Evolutionary conservation across 2,329 filamentous ascomycete species (phyloP), one percentile per base, ranked within the genome.

Genomic region (Sarocladium brachiariae): DNA sequence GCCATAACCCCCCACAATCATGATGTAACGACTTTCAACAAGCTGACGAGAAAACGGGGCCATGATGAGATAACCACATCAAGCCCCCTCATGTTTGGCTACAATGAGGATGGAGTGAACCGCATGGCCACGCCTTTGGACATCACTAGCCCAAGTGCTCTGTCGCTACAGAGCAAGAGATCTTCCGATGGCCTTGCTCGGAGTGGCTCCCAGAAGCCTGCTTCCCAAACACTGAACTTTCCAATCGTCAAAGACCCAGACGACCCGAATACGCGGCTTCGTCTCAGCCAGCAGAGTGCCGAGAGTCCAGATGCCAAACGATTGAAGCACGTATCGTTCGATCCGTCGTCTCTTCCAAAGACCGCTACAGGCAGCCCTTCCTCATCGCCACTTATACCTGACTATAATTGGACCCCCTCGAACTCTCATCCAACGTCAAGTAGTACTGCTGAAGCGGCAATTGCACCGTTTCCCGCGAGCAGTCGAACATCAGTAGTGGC

Each of bases 231-330:
- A 1, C 70, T 89, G 23, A 76, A 75, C 24, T 95, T 89, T 59
- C 78, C 85, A 1, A 78, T 90, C 11, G 87, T 92, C 19, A 95
- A 95, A 66, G 81, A 92, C 57, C 78, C 84, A 1, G 76, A 82
- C 57, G 81, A 88, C 57, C 76, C 80, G 4, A 74, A 73, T 52
- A 87, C 84, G 0, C 71, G 75, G 24, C 57, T 81, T 41, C 80
- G 83, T 39, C 70, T 89, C 25, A 89, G 85, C 59, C 87, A 92
- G 63, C 73, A 75, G 43, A 80, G 75, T 50, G 60, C 62, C 10
- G 50, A 51, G 5, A 58, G 58, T 8, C 74, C 70, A 8, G 65
- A 65, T 24, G 55, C 54, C 2, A 54, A 60, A 1, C 45, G 51
- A 18, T 31, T 24, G 10, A 64, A 63, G 21, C 54, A 56, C 13